phyloP scores from a whole-genome alignment of 768 basidiomycete genomes.

The Hemileccinum impolitum region DNA sequence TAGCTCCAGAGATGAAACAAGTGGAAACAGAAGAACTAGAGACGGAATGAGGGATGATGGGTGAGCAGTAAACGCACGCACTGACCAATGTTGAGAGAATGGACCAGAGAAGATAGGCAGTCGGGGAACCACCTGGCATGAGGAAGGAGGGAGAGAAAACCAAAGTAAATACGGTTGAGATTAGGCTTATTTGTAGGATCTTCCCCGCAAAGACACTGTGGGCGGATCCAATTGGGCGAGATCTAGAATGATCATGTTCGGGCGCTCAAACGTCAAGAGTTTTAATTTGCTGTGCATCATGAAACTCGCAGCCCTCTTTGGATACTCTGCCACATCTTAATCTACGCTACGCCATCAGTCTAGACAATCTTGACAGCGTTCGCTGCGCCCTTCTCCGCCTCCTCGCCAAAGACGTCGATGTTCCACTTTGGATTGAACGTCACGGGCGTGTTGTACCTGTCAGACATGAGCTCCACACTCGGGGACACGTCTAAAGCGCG shows the following conservation, averaged over 20 bases:
- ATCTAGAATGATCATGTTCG: neutral
- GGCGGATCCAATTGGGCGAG: neutral
- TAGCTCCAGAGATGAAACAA: slow-evolving; percentile 77
- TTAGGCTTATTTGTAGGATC: slow-evolving; percentile 10
- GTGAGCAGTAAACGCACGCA: neutral
- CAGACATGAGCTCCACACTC: neutral
- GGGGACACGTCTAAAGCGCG: neutral
- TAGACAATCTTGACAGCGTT: slow-evolving; percentile 33
- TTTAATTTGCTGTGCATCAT: neutral
- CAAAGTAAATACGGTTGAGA: slow-evolving; percentile 6
- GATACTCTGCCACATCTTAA: too few species aligned
- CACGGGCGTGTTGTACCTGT: slow-evolving; percentile 56
- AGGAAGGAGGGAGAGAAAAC: slow-evolving; percentile 10
- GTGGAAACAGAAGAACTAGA: slow-evolving; percentile 65
- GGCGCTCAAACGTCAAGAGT: neutral
- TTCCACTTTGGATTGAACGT: slow-evolving; percentile 63
- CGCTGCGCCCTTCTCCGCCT: slow-evolving; percentile 45
- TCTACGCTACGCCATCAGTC: neutral
- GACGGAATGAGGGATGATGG: slow-evolving; percentile 1
- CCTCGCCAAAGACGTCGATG: slow-evolving; percentile 68
- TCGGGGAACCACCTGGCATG: slow-evolving; percentile 74
- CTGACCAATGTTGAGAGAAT: slow-evolving; percentile 63
- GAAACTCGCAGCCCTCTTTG: neutral
- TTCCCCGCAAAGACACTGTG: slow-evolving; percentile 26
- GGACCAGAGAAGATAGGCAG: slow-evolving; percentile 76